Evolutionary conservation across 2,329 filamentous ascomycete genomes (phyloP).

Genomic region (Corinectria fuckeliana): DNA sequence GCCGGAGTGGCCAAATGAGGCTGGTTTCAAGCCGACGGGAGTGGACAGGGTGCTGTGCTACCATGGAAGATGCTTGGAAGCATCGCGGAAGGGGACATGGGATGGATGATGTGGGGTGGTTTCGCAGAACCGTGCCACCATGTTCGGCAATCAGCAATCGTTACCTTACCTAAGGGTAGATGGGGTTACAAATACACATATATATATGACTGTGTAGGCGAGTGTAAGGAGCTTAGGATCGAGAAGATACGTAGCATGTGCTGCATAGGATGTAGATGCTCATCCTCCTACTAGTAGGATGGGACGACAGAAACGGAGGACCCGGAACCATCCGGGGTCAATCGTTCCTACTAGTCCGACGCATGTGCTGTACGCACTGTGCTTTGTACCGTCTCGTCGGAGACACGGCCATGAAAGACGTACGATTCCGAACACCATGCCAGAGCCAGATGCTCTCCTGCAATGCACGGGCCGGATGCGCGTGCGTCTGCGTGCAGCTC

Average conservation of each 20-base stretch:
- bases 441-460: background rate
- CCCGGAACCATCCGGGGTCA: too few species aligned
- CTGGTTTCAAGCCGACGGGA: background rate
- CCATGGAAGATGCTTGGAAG: background rate
- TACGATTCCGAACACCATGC: constrained; percentile 1
- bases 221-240: too few species aligned
- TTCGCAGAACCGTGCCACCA: background rate
- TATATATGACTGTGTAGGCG: background rate
- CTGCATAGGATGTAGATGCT: too few species aligned
- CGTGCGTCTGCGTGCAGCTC: background rate
- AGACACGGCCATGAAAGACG: background rate
- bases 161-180: too few species aligned
- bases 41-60: background rate
- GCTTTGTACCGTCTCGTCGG: too few species aligned
- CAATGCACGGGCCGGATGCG: background rate
- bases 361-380: too few species aligned
- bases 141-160: constrained; percentile 2
- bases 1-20: background rate
- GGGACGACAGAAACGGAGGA: too few species aligned
- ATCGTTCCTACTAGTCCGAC: too few species aligned
- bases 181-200: background rate
- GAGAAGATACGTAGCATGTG: too few species aligned
- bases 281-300: too few species aligned
- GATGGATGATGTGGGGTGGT: background rate
- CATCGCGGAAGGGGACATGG: background rate